Base-by-base conservation (phyloP, 2,329 filamentous ascomycete species). In the Septoria linicola region DNA sequence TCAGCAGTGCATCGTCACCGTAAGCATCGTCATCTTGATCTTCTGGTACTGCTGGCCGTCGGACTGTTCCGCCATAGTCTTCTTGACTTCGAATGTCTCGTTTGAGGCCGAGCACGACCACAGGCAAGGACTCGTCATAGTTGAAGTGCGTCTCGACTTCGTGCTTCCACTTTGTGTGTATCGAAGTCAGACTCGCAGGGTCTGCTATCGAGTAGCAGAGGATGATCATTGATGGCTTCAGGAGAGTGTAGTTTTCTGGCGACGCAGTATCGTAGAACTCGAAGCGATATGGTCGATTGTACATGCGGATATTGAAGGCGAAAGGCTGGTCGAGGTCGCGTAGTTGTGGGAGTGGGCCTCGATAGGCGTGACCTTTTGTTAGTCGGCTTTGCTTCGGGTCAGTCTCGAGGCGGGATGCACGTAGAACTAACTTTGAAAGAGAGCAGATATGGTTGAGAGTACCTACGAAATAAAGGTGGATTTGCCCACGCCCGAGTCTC, bases 391-490 rank as follows among this genome's bases (percentile, higher is more conserved):
- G 14, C 39, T 35, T n/a, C n/a, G 8, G 6, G 39, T 43, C 27
- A 39, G 54, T 58, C n/a, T n/a, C 14, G 20, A 23, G 32, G 42
- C 14, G 42, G 36, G 42, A 10, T 20, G 21, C 20, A 37, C 32
- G 32, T 32, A 8, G n/a, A n/a, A n/a, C n/a, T n/a, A n/a, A n/a
- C n/a, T n/a, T n/a, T 46, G 49, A 52, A 35, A 54, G 55, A 27
- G 56, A 8, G 17, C 23, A 8, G 43, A 60, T 11, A 5, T 2
- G 11, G 19, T 3, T 16, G 41, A 36, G n/a, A 39, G 21, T 45
- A 76, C 79, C 66, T 72, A 83, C 79, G 80, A 80, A 55, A 84
- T 67, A 56, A 84, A 83, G 8, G 79, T 81, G 43, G 81, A 80
- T 68, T 84, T 84, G 51, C 81, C 81, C 39, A 81, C 80, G 43